A percentile compares a stretch with the other conserved stretches of the same genome.
Conservation (phyloP, 148 eudicot species). For the Rhododendron molle region DNA sequence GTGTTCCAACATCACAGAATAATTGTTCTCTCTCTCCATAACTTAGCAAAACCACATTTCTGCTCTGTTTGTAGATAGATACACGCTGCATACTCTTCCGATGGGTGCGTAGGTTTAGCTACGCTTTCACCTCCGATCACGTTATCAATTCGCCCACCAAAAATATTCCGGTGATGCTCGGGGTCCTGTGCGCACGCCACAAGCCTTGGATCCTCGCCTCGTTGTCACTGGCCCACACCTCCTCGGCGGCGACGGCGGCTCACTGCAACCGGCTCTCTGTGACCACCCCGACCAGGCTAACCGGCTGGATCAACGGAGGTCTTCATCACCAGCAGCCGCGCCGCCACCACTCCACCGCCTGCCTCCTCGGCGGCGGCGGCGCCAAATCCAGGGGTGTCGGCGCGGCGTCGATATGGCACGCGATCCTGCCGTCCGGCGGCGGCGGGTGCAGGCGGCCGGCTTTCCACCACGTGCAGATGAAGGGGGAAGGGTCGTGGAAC, state of each 20-base stretch:
- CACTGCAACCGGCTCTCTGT: constrained; percentile 9
- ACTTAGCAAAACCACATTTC: neutral
- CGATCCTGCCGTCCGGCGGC: constrained; percentile 23
- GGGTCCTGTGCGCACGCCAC: constrained; percentile 53
- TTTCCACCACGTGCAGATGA: constrained; percentile 25
- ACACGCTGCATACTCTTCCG: neutral
- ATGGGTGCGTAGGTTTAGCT: constrained; percentile 8
- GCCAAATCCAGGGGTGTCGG: neutral
- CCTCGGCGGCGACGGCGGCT: constrained; percentile 1
- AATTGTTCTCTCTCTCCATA: neutral
- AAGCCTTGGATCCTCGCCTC: constrained; percentile 48
- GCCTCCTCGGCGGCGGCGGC: neutral
- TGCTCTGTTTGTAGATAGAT: neutral
- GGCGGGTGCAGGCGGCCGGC: constrained; percentile 30
- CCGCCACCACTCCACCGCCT: constrained; percentile 12
- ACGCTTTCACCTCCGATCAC: neutral
- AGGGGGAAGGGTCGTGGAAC: constrained; percentile 88
- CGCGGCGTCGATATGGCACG: constrained; percentile 48
- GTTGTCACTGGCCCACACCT: constrained; percentile 24
- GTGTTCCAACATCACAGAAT: neutral
- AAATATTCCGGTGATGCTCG: constrained; percentile 54
- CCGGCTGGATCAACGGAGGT: constrained; percentile 3
- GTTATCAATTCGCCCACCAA: neutral
- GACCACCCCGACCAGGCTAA: constrained; percentile 2
- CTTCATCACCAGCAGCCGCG: neutral